phyloP scores from a whole-genome alignment of 306 rosid species.

The Prunus kanzakura region DNA sequence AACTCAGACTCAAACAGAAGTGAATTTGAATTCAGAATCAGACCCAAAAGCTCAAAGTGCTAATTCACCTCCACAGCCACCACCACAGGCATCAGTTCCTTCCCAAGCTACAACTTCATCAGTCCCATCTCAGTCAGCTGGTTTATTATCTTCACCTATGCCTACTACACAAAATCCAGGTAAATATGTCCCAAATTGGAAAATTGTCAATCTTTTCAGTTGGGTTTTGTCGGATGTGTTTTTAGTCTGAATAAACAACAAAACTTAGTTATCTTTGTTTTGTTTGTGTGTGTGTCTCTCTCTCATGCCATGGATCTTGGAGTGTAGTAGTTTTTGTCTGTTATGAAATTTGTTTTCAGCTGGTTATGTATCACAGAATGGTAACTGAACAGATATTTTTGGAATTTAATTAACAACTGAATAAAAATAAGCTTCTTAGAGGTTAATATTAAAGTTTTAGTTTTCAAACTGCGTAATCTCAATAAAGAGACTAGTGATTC shows the following conservation, averaged over 20 bases:
- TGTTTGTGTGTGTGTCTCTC: constrained; percentile 7
- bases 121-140: constrained; percentile 40
- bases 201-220: constrained; percentile 20
- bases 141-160: constrained; percentile 37
- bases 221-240: constrained; percentile 42
- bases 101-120: constrained; percentile 17
- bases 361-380: constrained; percentile 22
- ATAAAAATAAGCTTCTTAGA: constrained; percentile 24
- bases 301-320: constrained; percentile 31
- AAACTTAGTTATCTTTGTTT: constrained; percentile 2
- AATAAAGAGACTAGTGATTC: constrained; percentile 37
- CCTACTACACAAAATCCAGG: constrained; percentile 53
- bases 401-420: constrained; percentile 29
- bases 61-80: constrained; percentile 29
- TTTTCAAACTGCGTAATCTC: constrained; percentile 29
- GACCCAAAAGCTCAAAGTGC: constrained; percentile 30
- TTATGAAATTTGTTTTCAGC: constrained; percentile 37
- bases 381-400: constrained; percentile 31
- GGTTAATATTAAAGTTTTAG: constrained; percentile 24
- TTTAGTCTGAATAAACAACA: constrained; percentile 21
- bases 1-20: constrained; percentile 10
- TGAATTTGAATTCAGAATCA: constrained; percentile 36
- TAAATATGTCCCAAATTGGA: constrained; percentile 28
- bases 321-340: constrained; percentile 78
- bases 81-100: not conserved